Base-by-base conservation (phyloP, 371 early-diverging fungal genomes). In the Thermomucor indicae-seudaticae region DNA sequence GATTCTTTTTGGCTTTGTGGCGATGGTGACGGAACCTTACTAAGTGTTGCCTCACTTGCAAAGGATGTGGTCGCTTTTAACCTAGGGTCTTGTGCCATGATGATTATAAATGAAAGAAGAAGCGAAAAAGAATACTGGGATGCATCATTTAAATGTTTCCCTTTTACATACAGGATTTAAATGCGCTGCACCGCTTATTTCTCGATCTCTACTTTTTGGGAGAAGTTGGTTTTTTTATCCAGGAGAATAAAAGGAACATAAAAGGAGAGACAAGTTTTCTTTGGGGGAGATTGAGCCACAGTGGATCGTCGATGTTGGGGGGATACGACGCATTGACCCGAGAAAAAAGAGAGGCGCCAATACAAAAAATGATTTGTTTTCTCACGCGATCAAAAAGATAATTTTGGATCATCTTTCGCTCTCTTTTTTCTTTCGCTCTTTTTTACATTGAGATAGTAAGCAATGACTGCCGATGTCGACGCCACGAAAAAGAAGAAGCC, bases 21-120 rank as follows among this genome's bases (percentile, higher is more conserved):
- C n/a, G n/a, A n/a, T n/a, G n/a, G n/a, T n/a, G n/a, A n/a, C n/a
- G n/a, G n/a, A n/a, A n/a, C n/a, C n/a, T n/a, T n/a, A 29, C 45
- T 43, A 11, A 54, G 29, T 5, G 55, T 60, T 1, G 45, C 55
- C 20, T 50, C 60, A 34, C 60, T 60, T 10, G 60, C 47, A 16
- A 54, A 60, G 20, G 60, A 54, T 5, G 51, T 25, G 7, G 48
- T 41, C 10, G 53, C 45, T 27, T 49, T 53, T 37, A 54, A 45
- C 53, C 39, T 60, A 14, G 53, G 22, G 35, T 49, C 54, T 23
- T 53, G 28, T 46, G 49, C 45, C 24, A 25, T 49, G n/a, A n/a
- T 6, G 48, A 23, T 39, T 45, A 29, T 27, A 43, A 29, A 28
- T 14, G 14, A 31, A 30, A 14, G 40, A 16, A 24, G 39, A 44